Conservation (phyloP, 2,329 filamentous ascomycete species). For the Apiospora pterosperma region DNA sequence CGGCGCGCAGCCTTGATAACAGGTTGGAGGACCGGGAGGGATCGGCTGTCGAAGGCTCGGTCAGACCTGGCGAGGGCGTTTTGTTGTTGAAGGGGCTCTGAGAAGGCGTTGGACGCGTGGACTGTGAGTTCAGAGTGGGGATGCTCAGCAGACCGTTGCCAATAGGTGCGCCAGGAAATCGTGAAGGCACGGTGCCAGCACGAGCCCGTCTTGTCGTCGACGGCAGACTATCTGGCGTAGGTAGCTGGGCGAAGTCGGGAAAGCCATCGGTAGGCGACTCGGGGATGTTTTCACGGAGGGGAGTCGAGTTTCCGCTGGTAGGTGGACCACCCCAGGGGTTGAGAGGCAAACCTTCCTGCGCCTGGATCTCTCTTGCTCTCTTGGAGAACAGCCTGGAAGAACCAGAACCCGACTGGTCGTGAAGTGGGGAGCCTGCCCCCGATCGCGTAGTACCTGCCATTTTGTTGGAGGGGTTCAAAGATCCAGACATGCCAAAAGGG, state of each 20-base stretch:
- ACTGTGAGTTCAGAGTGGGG: constrained; percentile 64
- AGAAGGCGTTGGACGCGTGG: constrained; percentile 80
- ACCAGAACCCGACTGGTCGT: constrained; percentile 50
- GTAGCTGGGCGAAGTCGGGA: constrained; percentile 77
- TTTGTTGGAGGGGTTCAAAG: constrained; percentile 55
- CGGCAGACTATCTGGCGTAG: constrained; percentile 62
- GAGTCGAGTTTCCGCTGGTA: constrained; percentile 93
- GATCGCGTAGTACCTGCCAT: constrained; percentile 65
- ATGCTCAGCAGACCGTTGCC: constrained; percentile 56
- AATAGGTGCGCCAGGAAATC: constrained; percentile 76
- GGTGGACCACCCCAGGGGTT: constrained; percentile 87
- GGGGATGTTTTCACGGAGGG: constrained; percentile 93
- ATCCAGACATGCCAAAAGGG: constrained; percentile 66
- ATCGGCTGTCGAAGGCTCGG: constrained; percentile 47
- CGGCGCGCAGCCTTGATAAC: constrained; percentile 81
- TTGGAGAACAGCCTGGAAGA: constrained; percentile 75
- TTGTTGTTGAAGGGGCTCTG: constrained; percentile 84
- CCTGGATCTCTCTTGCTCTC: constrained; percentile 95
- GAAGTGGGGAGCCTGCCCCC: constrained; percentile 93
- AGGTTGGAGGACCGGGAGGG: constrained; percentile 63
- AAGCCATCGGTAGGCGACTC: constrained; percentile 96
- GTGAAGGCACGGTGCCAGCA: constrained; percentile 92
- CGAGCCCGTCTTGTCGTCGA: constrained; percentile 71
- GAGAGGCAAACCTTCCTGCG: constrained; percentile 77
- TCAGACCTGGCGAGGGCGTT: constrained; percentile 56